phyloP scores from a whole-genome alignment of 2,329 filamentous ascomycete genomes.

The Drechslerella stenobrocha region DNA sequence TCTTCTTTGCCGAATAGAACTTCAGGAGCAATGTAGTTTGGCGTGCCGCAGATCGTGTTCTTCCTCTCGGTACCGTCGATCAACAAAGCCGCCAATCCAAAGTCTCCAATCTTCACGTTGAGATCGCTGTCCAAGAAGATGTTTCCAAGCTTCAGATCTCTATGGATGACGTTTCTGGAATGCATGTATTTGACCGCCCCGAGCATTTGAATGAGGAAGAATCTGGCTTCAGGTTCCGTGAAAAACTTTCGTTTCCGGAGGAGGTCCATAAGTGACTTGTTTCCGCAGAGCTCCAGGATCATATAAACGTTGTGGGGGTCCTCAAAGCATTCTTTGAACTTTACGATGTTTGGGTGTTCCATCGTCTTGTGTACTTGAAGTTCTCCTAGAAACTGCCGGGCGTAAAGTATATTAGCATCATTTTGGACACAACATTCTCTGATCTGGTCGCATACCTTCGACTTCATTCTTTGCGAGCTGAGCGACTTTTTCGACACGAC shows the following conservation, averaged over 20 bases:
- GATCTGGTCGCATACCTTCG: conserved; percentile 48
- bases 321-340: conserved; percentile 91
- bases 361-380: conserved; percentile 98
- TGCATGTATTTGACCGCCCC: conserved; percentile 99
- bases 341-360: conserved; percentile 91
- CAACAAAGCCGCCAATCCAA: conserved; percentile 87
- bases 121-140: conserved; percentile 91
- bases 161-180: conserved; percentile 89
- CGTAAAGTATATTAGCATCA: conserved; percentile 10
- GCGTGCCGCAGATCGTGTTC: conserved; percentile 93
- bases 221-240: conserved; percentile 89
- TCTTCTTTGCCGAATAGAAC: conserved; percentile 87
- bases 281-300: conserved; percentile 89
- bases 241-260: conserved; percentile 73
- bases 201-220: conserved; percentile 91
- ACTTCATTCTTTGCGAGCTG: conserved; percentile 50
- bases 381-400: conserved; percentile 71
- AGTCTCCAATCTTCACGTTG: conserved; percentile 98
- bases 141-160: conserved; percentile 97
- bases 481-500: conserved; percentile 53
- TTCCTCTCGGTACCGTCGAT: conserved; percentile 89
- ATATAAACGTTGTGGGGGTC: conserved; percentile 89
- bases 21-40: conserved; percentile 97
- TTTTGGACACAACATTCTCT: background rate
- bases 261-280: conserved; percentile 94